Evolutionary conservation across 1,139 yeast genomes (phyloP).

Genomic region (Nakaseomyces bracarensis): DNA sequence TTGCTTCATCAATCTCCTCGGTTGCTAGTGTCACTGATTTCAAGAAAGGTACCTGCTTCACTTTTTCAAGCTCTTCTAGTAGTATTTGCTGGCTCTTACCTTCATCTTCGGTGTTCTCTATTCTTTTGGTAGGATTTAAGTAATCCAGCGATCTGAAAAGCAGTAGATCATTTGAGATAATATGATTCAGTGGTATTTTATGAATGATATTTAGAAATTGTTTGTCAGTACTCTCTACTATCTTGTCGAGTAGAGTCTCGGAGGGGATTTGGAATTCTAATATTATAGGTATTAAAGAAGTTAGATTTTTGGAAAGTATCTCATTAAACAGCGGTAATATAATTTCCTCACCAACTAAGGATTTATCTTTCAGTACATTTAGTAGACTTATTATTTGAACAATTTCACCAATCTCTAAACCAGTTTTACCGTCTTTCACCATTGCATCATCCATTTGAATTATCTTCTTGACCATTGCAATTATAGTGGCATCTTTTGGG

Average conservation of each 20-base stretch:
- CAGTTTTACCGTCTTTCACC: constrained; percentile 18
- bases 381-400: constrained; percentile 16
- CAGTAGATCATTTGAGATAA: constrained; percentile 10
- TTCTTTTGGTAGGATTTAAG: constrained; percentile 12
- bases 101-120: constrained; percentile 16
- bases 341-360: constrained; percentile 9
- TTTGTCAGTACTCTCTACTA: constrained; percentile 12
- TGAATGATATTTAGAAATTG: constrained; percentile 14
- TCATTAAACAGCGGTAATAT: constrained; percentile 13
- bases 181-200: constrained; percentile 11
- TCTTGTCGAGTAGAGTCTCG: constrained; percentile 11
- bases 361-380: constrained; percentile 10
- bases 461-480: constrained; percentile 16
- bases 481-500: constrained; percentile 17
- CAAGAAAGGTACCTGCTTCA: background rate
- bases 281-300: constrained; percentile 15
- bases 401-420: constrained; percentile 15
- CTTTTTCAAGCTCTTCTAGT: constrained; percentile 4
- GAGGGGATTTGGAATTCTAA: constrained; percentile 12
- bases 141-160: constrained; percentile 12
- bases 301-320: constrained; percentile 14
- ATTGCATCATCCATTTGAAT: constrained; percentile 20
- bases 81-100: constrained; percentile 7
- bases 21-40: background rate
- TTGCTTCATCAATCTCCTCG: background rate